Evolutionary conservation across 331 rosid genomes (phyloP).

Genomic region (Malus hybrid): DNA sequence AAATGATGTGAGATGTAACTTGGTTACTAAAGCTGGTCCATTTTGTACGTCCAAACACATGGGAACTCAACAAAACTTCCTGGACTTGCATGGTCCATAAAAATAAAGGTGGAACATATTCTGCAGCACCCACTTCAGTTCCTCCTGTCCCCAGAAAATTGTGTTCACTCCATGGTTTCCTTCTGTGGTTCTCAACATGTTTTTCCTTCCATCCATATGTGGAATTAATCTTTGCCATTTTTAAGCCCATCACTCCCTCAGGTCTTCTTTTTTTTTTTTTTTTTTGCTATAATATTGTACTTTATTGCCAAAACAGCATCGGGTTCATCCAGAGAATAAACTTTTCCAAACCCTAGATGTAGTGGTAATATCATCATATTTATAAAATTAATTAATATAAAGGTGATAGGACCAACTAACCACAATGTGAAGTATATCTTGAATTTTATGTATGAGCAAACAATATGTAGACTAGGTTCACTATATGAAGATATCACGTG

Average conservation of each 20-base stretch:
- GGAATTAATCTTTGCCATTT: not conserved
- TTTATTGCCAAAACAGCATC: not conserved
- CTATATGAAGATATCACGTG: not conserved
- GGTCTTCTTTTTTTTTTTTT: no score
- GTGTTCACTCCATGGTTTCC: not conserved
- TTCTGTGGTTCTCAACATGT: not conserved
- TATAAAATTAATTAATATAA: no score
- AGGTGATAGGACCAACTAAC: not conserved
- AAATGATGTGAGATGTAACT: not conserved
- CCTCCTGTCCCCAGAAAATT: not conserved
- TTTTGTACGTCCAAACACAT: not conserved
- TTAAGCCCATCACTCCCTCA: not conserved
- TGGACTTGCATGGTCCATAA: not conserved
- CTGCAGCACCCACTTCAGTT: not conserved
- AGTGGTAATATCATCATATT: not conserved
- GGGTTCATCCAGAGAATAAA: not conserved
- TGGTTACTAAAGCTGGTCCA: not conserved
- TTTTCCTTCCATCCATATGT: not conserved
- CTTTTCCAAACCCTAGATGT: not conserved
- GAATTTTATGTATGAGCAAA: not conserved
- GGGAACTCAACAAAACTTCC: not conserved
- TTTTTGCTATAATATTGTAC: not conserved
- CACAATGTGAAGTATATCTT: no score
- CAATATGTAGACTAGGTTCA: not conserved
- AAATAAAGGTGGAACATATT: not conserved